These are phyloP conservation scores for Zymoseptoria brevis DNA, from an alignment of 2,329 filamentous ascomycete genomes.

Conservation along the genomic window DNA sequence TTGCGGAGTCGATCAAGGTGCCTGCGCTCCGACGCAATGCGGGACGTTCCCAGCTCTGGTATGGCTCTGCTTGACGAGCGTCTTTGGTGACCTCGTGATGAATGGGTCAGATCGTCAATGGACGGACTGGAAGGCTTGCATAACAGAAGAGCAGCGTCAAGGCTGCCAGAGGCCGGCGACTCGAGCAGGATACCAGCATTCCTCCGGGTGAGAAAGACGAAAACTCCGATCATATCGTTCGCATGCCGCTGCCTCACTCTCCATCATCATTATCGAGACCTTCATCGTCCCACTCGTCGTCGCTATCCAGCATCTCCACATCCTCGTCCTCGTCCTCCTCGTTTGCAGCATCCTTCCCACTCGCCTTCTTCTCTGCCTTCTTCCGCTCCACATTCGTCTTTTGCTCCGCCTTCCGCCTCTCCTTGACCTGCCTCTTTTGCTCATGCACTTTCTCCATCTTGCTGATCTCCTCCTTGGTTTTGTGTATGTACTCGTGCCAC, in stretches of 20 bases:
- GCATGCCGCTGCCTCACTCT: neutral
- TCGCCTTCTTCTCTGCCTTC: slow-evolving; percentile 48
- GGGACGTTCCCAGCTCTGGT: too few relatives aligned
- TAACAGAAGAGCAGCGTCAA: too few relatives aligned
- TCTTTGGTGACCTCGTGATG: too few relatives aligned
- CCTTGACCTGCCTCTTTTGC: slow-evolving; percentile 69
- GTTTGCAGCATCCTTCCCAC: slow-evolving; percentile 40
- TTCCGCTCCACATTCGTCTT: slow-evolving; percentile 88
- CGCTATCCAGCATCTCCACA: slow-evolving; percentile 45
- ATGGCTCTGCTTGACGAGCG: too few relatives aligned
- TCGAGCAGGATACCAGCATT: neutral
- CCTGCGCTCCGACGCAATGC: too few relatives aligned
- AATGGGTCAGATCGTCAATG: too few relatives aligned
- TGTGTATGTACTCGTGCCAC: slow-evolving; percentile 95
- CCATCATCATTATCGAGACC: slow-evolving; percentile 22
- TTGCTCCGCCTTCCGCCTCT: slow-evolving; percentile 70
- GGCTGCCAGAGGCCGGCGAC: too few relatives aligned
- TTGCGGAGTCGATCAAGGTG: too few relatives aligned
- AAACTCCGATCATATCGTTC: neutral
- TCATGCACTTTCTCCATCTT: slow-evolving; percentile 80
- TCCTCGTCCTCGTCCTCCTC: slow-evolving; percentile 30
- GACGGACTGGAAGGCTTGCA: too few relatives aligned
- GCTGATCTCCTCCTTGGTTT: slow-evolving; percentile 68
- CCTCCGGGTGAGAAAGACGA: neutral
- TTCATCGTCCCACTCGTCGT: slow-evolving; percentile 42